Evolutionary conservation across 176 grass and related monocot genomes (phyloP).

Genomic region (Themeda triandra): DNA sequence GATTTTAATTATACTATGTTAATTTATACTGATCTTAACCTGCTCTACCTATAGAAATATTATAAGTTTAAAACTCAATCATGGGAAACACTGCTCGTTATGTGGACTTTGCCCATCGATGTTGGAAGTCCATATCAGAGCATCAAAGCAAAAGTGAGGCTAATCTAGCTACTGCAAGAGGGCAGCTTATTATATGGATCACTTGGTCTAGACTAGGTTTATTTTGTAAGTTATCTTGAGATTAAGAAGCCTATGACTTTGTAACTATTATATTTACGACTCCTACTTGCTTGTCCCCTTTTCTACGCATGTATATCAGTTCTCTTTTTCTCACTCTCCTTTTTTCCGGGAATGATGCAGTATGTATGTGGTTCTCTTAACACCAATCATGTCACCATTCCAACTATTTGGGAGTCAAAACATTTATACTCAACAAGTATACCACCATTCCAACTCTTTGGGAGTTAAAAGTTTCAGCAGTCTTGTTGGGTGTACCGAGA

Average conservation of each 20-base stretch:
- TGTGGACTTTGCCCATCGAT: not conserved
- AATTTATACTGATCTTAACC: not conserved
- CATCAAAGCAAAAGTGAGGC: not conserved
- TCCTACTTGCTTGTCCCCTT: not conserved
- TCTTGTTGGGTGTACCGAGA: constrained; percentile 50
- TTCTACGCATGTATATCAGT: not conserved
- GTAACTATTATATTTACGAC: not conserved
- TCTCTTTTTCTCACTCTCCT: not conserved
- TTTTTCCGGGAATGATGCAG: not conserved
- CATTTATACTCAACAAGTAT: not conserved
- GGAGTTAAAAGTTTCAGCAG: not conserved
- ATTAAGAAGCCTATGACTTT: not conserved
- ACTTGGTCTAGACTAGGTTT: not conserved
- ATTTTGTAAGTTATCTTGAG: not conserved
- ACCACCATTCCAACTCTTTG: not conserved
- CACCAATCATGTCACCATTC: not conserved
- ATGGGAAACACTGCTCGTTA: not conserved
- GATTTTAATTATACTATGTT: not conserved
- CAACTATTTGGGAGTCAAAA: not conserved
- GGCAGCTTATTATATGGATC: not conserved
- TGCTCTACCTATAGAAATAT: not conserved
- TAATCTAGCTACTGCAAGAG: not conserved
- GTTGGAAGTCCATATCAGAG: not conserved
- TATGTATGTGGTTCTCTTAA: not conserved
- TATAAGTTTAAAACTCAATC: not conserved